Conservation (phyloP, 139 green algal species). For the Chlorella sp. region DNA sequence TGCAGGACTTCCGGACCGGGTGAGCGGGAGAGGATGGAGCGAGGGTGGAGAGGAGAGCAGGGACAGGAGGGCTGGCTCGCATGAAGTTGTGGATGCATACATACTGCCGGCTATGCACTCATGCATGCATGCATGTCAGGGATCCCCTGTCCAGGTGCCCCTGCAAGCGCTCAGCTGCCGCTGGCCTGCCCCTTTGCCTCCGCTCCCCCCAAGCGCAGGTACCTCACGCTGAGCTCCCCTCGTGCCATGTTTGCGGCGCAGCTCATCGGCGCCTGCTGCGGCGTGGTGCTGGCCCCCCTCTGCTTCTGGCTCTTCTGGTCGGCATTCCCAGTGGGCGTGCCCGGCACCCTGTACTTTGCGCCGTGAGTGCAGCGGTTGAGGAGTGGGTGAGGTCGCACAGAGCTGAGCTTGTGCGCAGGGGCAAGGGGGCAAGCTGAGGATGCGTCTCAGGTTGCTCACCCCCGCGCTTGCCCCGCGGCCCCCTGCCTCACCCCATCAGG, state of each 20-base stretch:
- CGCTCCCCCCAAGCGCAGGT: constrained; percentile 7
- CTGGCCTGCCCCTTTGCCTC: no score
- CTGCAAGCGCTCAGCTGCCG: no score
- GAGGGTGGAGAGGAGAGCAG: no score
- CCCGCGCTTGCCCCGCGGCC: no score
- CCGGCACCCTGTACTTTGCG: constrained; percentile 46
- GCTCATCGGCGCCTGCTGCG: constrained; percentile 38
- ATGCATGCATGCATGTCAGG: neutral
- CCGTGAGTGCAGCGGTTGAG: no score
- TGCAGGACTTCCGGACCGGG: constrained; percentile 60
- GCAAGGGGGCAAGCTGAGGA: no score
- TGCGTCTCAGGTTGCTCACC: no score
- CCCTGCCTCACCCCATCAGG: neutral
- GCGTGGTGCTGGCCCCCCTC: constrained; percentile 42
- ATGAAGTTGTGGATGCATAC: neutral
- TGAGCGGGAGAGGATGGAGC: no score
- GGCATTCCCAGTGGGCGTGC: constrained; percentile 41
- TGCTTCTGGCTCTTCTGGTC: constrained; percentile 57
- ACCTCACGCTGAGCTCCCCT: constrained; percentile 50
- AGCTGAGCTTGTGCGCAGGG: no score
- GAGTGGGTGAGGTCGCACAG: no score
- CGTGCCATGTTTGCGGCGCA: constrained; percentile 59
- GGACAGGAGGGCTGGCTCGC: neutral
- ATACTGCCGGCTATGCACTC: neutral
- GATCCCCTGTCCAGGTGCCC: no score